Conservation (phyloP, 2,329 filamentous ascomycete species). For the Raffaelea albimanens region DNA sequence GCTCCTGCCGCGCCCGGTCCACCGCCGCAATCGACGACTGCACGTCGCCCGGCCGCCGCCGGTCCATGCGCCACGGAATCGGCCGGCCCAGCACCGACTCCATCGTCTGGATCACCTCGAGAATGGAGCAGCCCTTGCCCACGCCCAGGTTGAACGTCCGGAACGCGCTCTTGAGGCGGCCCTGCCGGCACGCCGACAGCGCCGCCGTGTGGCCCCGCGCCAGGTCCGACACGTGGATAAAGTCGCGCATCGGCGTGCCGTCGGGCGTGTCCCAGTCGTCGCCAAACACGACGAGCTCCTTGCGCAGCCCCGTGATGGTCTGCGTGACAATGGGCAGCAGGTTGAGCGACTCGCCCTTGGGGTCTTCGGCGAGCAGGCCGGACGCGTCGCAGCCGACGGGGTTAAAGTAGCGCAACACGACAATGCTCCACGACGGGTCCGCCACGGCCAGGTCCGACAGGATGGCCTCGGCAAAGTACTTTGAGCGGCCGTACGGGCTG, state of each 20-base stretch:
- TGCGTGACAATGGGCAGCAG: constrained; percentile 55
- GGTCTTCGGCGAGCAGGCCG: constrained; percentile 55
- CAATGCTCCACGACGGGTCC: constrained; percentile 53
- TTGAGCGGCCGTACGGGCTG: constrained; percentile 56
- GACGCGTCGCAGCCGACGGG: constrained; percentile 57
- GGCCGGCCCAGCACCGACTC: constrained; percentile 23
- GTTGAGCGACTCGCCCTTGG: constrained; percentile 51
- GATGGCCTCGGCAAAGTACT: constrained; percentile 60
- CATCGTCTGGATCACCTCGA: constrained; percentile 31
- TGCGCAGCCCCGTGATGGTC: constrained; percentile 45
- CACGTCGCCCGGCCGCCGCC: constrained; percentile 32
- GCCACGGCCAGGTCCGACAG: constrained; percentile 51
- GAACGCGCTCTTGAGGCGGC: constrained; percentile 23
- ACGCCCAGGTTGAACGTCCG: constrained; percentile 36
- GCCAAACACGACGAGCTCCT: constrained; percentile 51
- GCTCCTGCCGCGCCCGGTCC: constrained; percentile 27
- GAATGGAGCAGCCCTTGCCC: constrained; percentile 34
- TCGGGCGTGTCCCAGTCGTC: constrained; percentile 56
- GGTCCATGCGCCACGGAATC: constrained; percentile 27
- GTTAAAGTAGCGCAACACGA: constrained; percentile 58
- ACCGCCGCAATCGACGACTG: constrained; percentile 32
- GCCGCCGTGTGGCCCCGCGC: constrained; percentile 44
- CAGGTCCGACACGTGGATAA: constrained; percentile 58
- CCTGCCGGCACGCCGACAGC: constrained; percentile 35
- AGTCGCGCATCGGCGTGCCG: constrained; percentile 58